These are phyloP conservation scores for Cornus controversa DNA, from an alignment of 148 eudicot species.

Conservation along the genomic window DNA sequence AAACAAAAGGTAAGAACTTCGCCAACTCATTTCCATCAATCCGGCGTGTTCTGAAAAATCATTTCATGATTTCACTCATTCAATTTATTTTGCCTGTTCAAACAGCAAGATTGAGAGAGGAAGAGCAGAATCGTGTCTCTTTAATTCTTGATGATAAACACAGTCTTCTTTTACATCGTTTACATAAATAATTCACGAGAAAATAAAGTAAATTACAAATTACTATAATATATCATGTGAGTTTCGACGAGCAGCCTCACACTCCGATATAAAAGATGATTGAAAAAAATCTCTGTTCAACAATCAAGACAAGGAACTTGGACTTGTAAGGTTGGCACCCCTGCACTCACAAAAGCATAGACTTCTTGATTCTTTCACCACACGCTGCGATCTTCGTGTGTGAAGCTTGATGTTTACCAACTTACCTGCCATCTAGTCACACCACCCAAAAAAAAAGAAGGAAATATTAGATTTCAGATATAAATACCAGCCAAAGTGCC, in stretches of 20 bases:
- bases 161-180: neutral
- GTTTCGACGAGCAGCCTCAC: neutral
- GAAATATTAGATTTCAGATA: neutral
- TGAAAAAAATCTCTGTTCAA: neutral
- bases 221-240: neutral
- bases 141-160: neutral
- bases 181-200: neutral
- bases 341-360: slow-evolving; percentile 77
- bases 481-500: neutral
- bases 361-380: slow-evolving; percentile 81
- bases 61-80: too few species aligned
- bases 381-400: slow-evolving; percentile 75
- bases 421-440: slow-evolving; percentile 82
- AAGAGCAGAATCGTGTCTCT: neutral
- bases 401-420: slow-evolving; percentile 92
- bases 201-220: neutral
- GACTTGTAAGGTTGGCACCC: slow-evolving; percentile 47
- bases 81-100: too few species aligned
- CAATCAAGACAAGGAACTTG: slow-evolving; percentile 21
- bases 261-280: neutral
- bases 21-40: too few species aligned
- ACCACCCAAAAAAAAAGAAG: slow-evolving; percentile 10
- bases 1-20: too few species aligned
- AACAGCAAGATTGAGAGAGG: neutral
- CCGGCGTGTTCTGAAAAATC: too few species aligned